Conservation (phyloP, 1,284 basidiomycete genomes). For the Papiliotrema nemorosa region DNA sequence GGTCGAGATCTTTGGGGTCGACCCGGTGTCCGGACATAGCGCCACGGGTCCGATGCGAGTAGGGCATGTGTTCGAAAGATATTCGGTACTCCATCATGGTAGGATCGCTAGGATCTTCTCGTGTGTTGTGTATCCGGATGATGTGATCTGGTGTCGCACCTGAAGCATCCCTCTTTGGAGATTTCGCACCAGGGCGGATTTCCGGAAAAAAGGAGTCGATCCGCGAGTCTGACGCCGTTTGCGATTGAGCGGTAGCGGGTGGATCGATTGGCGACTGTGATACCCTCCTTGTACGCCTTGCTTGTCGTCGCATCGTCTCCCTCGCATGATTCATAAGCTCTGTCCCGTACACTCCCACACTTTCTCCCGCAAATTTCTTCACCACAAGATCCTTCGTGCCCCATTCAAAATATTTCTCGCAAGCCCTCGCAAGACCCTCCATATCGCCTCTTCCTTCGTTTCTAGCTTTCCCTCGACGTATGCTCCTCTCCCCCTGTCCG, state of each 20-base stretch:
- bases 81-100: conserved; percentile 38
- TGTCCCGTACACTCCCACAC: conserved; percentile 32
- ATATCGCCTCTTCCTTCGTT: conserved; percentile 53
- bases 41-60: conserved; percentile 22
- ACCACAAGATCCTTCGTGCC: conserved; percentile 62
- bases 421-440: conserved; percentile 65
- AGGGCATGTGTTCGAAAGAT: conserved; percentile 23
- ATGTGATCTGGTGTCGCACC: conserved; percentile 19
- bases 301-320: conserved; percentile 12
- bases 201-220: conserved; percentile 7
- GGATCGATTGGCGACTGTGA: neutral
- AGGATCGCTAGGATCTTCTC: conserved; percentile 30
- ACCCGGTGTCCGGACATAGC: conserved; percentile 39
- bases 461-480: conserved; percentile 25
- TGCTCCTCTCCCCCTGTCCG: conserved; percentile 20
- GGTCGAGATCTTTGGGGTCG: conserved; percentile 24
- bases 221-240: neutral
- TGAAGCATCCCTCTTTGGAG: too few species aligned
- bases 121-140: conserved; percentile 29
- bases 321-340: conserved; percentile 35
- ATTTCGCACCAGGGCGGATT: neutral
- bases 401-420: conserved; percentile 87
- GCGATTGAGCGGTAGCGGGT: neutral
- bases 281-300: neutral
- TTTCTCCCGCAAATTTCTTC: conserved; percentile 40